Evolutionary conservation across 306 rosid genomes (phyloP).

Genomic region (Inga laurina): DNA sequence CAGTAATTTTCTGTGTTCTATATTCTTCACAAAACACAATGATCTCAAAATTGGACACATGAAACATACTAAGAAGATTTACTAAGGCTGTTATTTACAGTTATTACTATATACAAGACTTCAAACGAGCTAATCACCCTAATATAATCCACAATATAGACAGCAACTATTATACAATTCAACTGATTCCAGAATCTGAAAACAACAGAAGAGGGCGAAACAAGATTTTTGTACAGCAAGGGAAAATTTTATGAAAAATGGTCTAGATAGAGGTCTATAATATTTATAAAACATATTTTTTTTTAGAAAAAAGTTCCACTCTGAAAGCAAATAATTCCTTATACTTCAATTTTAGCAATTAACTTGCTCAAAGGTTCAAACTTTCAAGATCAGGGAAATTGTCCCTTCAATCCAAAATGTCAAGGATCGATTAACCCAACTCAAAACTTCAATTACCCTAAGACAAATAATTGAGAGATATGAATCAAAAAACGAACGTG

Average conservation of each 20-base stretch:
- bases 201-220: neutral
- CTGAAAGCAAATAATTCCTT: neutral
- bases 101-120: neutral
- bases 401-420: neutral
- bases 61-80: neutral
- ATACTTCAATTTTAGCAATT: neutral
- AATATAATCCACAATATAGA: neutral
- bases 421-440: neutral
- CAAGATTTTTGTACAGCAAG: neutral
- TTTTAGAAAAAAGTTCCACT: neutral
- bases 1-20: neutral
- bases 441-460: neutral
- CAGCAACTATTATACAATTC: neutral
- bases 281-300: neutral
- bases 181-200: constrained; percentile 11
- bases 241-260: neutral
- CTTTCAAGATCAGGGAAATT: neutral
- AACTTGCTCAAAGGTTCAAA: neutral
- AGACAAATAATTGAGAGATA: neutral
- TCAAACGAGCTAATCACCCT: neutral
- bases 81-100: neutral
- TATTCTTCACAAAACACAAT: neutral
- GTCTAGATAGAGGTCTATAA: neutral
- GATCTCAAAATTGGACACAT: neutral
- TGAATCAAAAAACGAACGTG: neutral